Conservation (phyloP, 176 grass and related monocot species). For the Avena eriantha region DNA sequence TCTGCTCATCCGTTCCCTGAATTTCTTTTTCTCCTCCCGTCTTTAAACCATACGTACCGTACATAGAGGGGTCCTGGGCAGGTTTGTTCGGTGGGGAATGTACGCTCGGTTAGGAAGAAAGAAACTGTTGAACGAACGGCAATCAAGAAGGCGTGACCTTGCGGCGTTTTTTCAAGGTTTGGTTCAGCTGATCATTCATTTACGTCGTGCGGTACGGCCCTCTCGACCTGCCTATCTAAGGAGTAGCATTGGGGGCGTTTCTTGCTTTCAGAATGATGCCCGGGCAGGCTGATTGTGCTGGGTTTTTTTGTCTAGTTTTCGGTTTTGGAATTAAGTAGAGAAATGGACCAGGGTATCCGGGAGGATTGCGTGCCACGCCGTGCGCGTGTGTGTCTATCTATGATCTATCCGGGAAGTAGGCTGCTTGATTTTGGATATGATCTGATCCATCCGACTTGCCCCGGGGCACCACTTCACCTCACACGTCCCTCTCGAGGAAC, state of each 20-base stretch:
- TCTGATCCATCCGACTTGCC: slow-evolving; percentile 22
- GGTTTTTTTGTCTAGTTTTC: not conserved
- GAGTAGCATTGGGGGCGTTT: not conserved
- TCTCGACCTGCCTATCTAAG: not conserved
- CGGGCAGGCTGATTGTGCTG: not conserved
- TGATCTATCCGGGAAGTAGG: not conserved
- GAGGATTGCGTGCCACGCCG: not conserved
- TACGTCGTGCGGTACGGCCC: not conserved
- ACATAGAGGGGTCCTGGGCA: not conserved
- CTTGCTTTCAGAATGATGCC: slow-evolving; percentile 26
- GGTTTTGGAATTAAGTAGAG: not conserved
- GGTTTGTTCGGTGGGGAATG: slow-evolving; percentile 40
- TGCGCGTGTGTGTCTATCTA: not conserved
- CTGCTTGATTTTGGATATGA: not conserved
- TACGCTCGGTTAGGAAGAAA: not conserved
- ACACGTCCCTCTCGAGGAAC: slow-evolving; percentile 41
- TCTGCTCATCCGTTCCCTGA: not conserved
- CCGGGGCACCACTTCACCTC: slow-evolving; percentile 15
- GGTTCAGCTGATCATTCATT: slow-evolving; percentile 21
- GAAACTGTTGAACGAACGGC: not conserved
- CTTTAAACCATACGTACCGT: not conserved
- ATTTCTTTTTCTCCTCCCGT: slow-evolving; percentile 6
- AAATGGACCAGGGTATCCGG: not conserved
- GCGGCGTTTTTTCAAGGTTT: slow-evolving; percentile 19
- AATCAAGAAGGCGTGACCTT: not conserved